These are phyloP conservation scores for Camellia lanceoleosa DNA, from an alignment of 148 eudicot genomes.

Conservation along the genomic window DNA sequence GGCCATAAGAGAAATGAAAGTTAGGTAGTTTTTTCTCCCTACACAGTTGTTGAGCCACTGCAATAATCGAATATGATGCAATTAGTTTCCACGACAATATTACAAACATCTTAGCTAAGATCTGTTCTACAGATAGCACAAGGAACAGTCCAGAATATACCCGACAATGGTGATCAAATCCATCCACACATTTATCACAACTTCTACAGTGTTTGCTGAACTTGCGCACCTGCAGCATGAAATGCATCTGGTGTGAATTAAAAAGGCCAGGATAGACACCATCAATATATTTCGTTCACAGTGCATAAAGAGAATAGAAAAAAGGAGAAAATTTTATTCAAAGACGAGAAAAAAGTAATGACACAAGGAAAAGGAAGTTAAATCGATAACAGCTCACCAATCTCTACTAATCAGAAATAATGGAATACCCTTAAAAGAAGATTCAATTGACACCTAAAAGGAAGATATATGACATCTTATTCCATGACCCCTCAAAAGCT, in stretches of 20 bases:
- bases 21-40: slow-evolving; percentile 79
- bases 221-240: slow-evolving; percentile 72
- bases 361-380: too few species aligned
- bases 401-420: too few species aligned
- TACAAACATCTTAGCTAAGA: slow-evolving; percentile 7
- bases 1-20: slow-evolving; percentile 91
- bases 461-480: too few species aligned
- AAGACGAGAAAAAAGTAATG: too few species aligned
- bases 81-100: background rate
- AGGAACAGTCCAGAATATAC: slow-evolving; percentile 32
- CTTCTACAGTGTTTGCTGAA: slow-evolving; percentile 99
- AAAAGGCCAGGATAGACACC: background rate
- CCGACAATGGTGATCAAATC: slow-evolving; percentile 99
- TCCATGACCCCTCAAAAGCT: too few species aligned
- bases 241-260: background rate
- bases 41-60: slow-evolving; percentile 99
- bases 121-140: background rate
- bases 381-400: too few species aligned
- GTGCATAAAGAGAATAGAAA: background rate
- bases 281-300: background rate
- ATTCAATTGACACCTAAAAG: too few species aligned
- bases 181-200: slow-evolving; percentile 99
- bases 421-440: too few species aligned
- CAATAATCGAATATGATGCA: slow-evolving; percentile 17
- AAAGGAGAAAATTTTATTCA: too few species aligned